A percentile compares a stretch with the other conserved stretches of the same genome.
These are phyloP conservation scores for Eucalyptus rudis DNA, from an alignment of 345 rosid species.

Conservation along the genomic window DNA sequence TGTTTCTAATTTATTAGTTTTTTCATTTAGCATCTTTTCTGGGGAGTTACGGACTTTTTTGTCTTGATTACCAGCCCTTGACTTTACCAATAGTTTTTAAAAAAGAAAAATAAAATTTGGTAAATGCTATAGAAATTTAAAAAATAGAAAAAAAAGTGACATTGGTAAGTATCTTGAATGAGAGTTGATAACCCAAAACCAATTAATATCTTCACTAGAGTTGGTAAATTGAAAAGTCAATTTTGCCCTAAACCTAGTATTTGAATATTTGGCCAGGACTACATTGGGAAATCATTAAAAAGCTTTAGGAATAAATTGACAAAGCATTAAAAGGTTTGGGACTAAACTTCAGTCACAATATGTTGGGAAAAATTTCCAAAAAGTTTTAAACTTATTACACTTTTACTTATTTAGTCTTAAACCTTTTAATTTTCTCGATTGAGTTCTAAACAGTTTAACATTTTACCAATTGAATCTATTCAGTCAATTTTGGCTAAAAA, in stretches of 20 bases:
- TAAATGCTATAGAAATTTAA: too few species aligned
- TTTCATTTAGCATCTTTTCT: neutral
- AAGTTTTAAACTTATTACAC: neutral
- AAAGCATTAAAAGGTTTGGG: neutral
- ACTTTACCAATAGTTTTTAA: neutral
- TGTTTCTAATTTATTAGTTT: neutral
- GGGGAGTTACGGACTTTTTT: neutral
- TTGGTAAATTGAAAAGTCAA: neutral
- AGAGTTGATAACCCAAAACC: neutral
- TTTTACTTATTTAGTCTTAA: accelerated
- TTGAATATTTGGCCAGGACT: neutral
- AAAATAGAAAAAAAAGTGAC: too few species aligned
- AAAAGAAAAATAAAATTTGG: too few species aligned
- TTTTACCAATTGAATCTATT: accelerated
- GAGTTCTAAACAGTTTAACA: accelerated
- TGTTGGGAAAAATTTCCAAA: neutral
- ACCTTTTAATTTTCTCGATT: accelerated
- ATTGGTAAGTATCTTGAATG: neutral
- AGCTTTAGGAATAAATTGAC: too few species aligned
- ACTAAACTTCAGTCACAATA: too few species aligned
- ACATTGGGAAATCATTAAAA: accelerated
- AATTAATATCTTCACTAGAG: neutral
- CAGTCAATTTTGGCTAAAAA: accelerated
- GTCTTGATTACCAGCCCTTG: neutral
- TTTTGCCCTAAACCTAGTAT: neutral